These are phyloP conservation scores for Anthracocystis walkeri DNA, from an alignment of 1,284 basidiomycete species.

Conservation along the genomic window DNA sequence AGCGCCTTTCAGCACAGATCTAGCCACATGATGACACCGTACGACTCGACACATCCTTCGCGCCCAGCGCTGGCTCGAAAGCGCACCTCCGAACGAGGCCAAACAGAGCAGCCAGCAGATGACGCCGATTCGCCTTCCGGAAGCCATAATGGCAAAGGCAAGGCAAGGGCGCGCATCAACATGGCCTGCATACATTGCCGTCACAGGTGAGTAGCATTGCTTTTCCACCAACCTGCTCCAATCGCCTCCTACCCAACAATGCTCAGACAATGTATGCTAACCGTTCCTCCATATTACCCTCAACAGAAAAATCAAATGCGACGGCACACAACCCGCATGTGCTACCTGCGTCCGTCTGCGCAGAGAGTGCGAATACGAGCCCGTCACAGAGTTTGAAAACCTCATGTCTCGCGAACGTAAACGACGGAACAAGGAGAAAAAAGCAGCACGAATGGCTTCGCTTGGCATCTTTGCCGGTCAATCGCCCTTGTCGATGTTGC, in stretches of 20 bases:
- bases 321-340: slow-evolving; percentile 58
- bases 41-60: slow-evolving; percentile 24
- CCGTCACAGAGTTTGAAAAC: slow-evolving; percentile 61
- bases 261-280: neutral
- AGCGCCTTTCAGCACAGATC: neutral
- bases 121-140: slow-evolving; percentile 34
- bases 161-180: slow-evolving; percentile 48
- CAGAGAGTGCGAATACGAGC: slow-evolving; percentile 63
- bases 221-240: neutral
- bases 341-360: slow-evolving; percentile 59
- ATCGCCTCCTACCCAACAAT: too few relatives aligned
- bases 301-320: slow-evolving; percentile 62
- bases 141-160: slow-evolving; percentile 42
- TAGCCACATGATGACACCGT: slow-evolving; percentile 25
- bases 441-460: slow-evolving; percentile 39
- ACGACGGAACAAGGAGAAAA: slow-evolving; percentile 57
- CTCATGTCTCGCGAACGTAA: slow-evolving; percentile 63
- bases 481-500: slow-evolving; percentile 44
- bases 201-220: slow-evolving; percentile 45
- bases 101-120: neutral
- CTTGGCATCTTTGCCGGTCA: slow-evolving; percentile 47
- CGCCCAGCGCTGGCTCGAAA: slow-evolving; percentile 38
- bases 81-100: slow-evolving; percentile 29
- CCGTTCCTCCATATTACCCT: neutral
- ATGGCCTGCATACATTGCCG: slow-evolving; percentile 66